A percentile compares a stretch with the other conserved stretches of the same genome.
Evolutionary conservation across 2,329 filamentous ascomycete genomes (phyloP).

Genomic region (Tolypocladium pustulatum): DNA sequence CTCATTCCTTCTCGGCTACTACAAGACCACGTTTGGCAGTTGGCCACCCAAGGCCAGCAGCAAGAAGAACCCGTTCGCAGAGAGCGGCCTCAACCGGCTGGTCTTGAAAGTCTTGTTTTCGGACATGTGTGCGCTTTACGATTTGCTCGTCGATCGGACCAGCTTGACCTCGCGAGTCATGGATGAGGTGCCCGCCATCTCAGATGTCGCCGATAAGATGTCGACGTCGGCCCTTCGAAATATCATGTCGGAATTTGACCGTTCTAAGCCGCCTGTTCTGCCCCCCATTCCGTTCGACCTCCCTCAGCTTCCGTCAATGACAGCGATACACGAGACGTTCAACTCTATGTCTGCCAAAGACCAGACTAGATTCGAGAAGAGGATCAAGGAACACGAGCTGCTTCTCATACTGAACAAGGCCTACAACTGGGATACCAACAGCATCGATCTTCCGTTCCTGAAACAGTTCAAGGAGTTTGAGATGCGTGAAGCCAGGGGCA

Average conservation of each 20-base stretch:
- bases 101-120: constrained; percentile 75
- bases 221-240: constrained; percentile 62
- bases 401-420: constrained; percentile 66
- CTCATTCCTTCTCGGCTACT: constrained; percentile 59
- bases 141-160: constrained; percentile 73
- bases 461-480: constrained; percentile 63
- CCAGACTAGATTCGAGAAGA: constrained; percentile 60
- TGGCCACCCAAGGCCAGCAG: constrained; percentile 89
- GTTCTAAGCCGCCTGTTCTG: constrained; percentile 77
- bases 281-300: constrained; percentile 87
- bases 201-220: constrained; percentile 47
- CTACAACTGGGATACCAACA: constrained; percentile 66
- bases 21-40: constrained; percentile 47
- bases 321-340: constrained; percentile 54
- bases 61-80: constrained; percentile 84
- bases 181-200: constrained; percentile 50
- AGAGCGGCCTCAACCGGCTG: constrained; percentile 75
- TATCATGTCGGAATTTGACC: constrained; percentile 79
- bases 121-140: constrained; percentile 80
- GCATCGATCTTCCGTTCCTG: constrained; percentile 50
- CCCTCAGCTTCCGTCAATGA: constrained; percentile 64
- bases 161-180: constrained; percentile 69
- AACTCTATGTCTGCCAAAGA: constrained; percentile 59
- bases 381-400: constrained; percentile 69
- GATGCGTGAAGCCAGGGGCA: constrained; percentile 53